Conservation (phyloP, 768 basidiomycete species). For the Kockovaella imperatae region DNA sequence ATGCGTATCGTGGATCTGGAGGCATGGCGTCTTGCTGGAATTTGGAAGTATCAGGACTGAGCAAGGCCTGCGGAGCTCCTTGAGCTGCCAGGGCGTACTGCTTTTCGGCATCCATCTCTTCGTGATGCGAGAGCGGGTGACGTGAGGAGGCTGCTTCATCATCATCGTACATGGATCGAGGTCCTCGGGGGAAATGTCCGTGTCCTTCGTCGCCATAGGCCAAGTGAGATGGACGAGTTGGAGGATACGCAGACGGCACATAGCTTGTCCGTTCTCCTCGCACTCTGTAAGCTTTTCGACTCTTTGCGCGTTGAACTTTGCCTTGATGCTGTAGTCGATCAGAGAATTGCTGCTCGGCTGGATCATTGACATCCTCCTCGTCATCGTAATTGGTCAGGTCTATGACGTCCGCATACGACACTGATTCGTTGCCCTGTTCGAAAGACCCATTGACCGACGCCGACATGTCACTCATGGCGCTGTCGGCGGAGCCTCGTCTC, state of each 20-base stretch:
- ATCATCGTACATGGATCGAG: no score
- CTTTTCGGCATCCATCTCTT: no score
- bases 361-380: constrained; percentile 55
- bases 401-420: constrained; percentile 45
- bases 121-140: no score
- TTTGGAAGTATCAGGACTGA: no score
- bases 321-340: constrained; percentile 56
- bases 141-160: no score
- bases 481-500: constrained; percentile 29
- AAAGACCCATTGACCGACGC: constrained; percentile 1
- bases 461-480: neutral
- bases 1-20: no score
- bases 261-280: neutral
- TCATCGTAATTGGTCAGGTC: constrained; percentile 74
- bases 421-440: constrained; percentile 6
- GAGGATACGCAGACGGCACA: neutral
- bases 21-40: no score
- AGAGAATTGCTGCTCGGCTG: constrained; percentile 55
- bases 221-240: constrained; percentile 1
- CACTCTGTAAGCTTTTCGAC: constrained; percentile 37
- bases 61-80: no score
- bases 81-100: no score
- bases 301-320: constrained; percentile 52
- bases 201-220: no score
- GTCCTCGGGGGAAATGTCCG: no score